Conservation (phyloP, 768 basidiomycete genomes). For the Tephrocybe sp. region DNA sequence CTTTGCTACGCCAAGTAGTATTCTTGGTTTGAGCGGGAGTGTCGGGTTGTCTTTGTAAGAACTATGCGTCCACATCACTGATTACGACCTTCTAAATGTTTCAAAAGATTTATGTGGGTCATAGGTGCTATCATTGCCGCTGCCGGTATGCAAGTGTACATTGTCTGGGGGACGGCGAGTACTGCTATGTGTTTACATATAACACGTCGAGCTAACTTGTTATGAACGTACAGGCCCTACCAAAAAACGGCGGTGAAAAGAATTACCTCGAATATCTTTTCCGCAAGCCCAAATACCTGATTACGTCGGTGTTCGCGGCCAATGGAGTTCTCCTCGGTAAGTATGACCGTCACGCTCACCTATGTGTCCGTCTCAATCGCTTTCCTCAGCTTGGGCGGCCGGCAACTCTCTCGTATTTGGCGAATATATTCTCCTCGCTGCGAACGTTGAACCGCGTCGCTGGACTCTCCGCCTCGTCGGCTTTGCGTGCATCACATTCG, state of each 20-base stretch:
- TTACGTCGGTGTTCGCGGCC: slow-evolving; percentile 51
- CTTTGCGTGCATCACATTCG: slow-evolving; percentile 36
- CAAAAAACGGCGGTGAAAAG: slow-evolving; percentile 56
- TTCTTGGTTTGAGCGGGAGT: slow-evolving; percentile 30
- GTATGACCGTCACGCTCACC: slow-evolving; percentile 1
- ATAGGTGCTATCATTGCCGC: slow-evolving; percentile 32
- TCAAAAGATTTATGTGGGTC: slow-evolving; percentile 31
- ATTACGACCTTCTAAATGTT: neutral
- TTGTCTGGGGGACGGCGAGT: slow-evolving; percentile 34
- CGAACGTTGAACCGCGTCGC: slow-evolving; percentile 27
- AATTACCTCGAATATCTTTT: slow-evolving; percentile 66
- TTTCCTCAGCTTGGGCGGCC: slow-evolving; percentile 31
- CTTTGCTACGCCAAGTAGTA: slow-evolving; percentile 34
- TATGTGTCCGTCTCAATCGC: neutral
- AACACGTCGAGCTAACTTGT: neutral
- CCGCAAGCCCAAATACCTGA: slow-evolving; percentile 51
- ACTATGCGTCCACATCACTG: neutral
- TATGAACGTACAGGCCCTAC: slow-evolving; percentile 7
- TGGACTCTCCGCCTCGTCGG: slow-evolving; percentile 33
- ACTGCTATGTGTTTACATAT: too few species aligned
- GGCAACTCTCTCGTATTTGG: slow-evolving; percentile 56
- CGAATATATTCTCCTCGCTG: slow-evolving; percentile 44
- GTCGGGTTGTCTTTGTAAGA: slow-evolving; percentile 31
- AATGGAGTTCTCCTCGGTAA: slow-evolving; percentile 48
- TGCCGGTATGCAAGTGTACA: slow-evolving; percentile 35